Evolutionary conservation across 1,139 yeast genomes (phyloP), one percentile per base, ranked within the genome.

Genomic region (Komagataea norvegica): DNA sequence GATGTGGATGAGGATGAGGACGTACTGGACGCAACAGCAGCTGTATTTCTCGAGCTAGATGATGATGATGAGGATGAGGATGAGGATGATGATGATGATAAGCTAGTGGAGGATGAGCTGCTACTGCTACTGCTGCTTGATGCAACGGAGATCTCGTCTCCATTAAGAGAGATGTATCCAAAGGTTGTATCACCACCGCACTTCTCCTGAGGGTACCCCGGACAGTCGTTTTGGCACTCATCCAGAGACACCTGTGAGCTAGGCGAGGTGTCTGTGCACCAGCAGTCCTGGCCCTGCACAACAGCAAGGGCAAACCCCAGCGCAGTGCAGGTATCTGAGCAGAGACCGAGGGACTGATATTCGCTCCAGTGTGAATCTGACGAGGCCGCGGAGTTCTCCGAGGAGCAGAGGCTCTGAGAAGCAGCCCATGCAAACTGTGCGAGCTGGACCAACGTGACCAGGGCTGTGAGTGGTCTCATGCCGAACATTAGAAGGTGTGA

Each of bases 121-220:
- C n/a, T n/a, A n/a, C n/a, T n/a, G n/a, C n/a, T n/a, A n/a, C n/a
- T n/a, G n/a, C n/a, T n/a, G n/a, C n/a, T n/a, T n/a, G n/a, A n/a
- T n/a, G n/a, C n/a, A n/a, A n/a, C n/a, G n/a, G n/a, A n/a, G n/a
- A n/a, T n/a, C n/a, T 44, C 22, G 2, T 25, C 31, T 46, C 55
- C 34, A 13, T 55, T 60, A 10, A 71, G 42, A 33, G 59, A 55
- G 14, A 70, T 65, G 47, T 73, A 73, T 5, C 72, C 76, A 45
- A 48, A 73, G 10, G 56, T 54, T 3, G 62, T 64, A 11, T 62
- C 46, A 10, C 45, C 50, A 6, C 77, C 79, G 47, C 79, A 74
- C 27, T 48, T 44, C 45, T 74, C 78, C 9, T 40, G 35, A 0
- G 65, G 65, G 46, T 54, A 74, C 0, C 79, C 79, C 2, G 65